Base-by-base conservation (phyloP, 1,139 yeast genomes). In the Candida neerlandica region DNA sequence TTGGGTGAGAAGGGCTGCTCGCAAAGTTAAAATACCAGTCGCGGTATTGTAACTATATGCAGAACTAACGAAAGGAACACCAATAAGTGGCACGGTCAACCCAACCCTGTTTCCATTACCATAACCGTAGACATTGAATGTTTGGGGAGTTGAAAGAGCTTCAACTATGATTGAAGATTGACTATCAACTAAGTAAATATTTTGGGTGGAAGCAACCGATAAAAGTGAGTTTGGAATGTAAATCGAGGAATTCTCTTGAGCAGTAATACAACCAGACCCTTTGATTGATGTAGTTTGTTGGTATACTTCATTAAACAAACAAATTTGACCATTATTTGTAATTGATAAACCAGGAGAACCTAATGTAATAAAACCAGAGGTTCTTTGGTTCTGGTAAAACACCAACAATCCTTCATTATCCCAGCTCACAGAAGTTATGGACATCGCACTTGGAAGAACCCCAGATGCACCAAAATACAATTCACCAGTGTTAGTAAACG, bases 101-200 rank as follows among this genome's bases (percentile, higher is more conserved):
- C 66, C 69, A 45, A 70, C 58, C 14, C 51, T 49, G 47, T 70
- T 70, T 4, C 70, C 67, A 48, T 57, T 57, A 49, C 75, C 75
- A 49, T 61, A 70, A 32, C 73, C 73, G 27, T 62, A 62, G 21
- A 70, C 72, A 2, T 52, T 61, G 51, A 59, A 63, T 5, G 67
- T 63, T 50, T 57, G 63, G 21, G 59, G 27, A 10, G 50, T 12
- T n/a, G 61, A 50, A 18, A 62, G 37, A 7, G 60, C 60, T 27
- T 57, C 58, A 15, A 62, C 65, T 42, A 59, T 52, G 34, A 68
- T 40, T n/a, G 60, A 43, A 1, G 72, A 62, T 4, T 50, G 38
- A 1, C 60, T 26, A 15, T 59, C 45, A 38, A 58, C 55, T 52
- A 69, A 55, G 50, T 61, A 64, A 42, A 67, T 55, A 2, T 59